Percentiles rank a stretch among this genome's conserved stretches.
Conservation (phyloP, 352 stramenopile species). For the Phytophthora sp. region DNA sequence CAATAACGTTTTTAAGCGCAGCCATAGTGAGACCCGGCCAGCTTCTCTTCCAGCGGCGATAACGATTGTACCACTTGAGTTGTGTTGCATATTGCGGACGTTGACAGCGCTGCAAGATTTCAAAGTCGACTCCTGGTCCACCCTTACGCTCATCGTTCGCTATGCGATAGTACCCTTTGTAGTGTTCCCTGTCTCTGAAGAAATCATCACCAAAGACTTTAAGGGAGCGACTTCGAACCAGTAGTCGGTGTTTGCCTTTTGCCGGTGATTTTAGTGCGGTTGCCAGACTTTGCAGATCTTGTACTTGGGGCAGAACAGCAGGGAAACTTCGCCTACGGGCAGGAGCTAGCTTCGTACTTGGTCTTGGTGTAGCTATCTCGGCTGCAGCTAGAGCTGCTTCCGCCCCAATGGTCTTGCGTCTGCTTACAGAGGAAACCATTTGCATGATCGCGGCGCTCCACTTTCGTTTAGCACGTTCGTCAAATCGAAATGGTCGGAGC, state of each 20-base stretch:
- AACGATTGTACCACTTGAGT: conserved; percentile 48
- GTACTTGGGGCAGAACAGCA: neutral
- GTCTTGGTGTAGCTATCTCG: neutral
- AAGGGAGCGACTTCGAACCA: conserved; percentile 50
- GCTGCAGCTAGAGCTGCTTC: neutral
- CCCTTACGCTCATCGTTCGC: neutral
- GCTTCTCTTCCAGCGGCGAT: conserved; percentile 30
- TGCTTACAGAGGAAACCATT: conserved; percentile 21
- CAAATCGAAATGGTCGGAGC: conserved; percentile 22
- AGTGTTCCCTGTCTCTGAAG: conserved; percentile 26
- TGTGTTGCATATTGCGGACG: conserved; percentile 50
- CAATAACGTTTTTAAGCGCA: neutral
- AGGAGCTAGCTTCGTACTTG: conserved; percentile 3
- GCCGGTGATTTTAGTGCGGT: neutral
- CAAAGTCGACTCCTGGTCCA: conserved; percentile 46
- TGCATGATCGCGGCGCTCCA: conserved; percentile 29
- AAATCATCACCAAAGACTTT: conserved; percentile 46
- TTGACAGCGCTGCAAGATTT: conserved; percentile 58
- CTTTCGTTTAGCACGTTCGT: conserved; percentile 17
- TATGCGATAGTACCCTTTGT: conserved; percentile 4
- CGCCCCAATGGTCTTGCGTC: conserved; percentile 8
- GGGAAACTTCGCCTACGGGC: conserved; percentile 13
- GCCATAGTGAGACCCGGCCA: neutral
- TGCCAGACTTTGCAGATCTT: neutral
- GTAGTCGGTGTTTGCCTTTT: neutral